These are phyloP conservation scores for Pestalotiopsis sp. DNA, from an alignment of 2,329 filamentous ascomycete species.

Conservation along the genomic window DNA sequence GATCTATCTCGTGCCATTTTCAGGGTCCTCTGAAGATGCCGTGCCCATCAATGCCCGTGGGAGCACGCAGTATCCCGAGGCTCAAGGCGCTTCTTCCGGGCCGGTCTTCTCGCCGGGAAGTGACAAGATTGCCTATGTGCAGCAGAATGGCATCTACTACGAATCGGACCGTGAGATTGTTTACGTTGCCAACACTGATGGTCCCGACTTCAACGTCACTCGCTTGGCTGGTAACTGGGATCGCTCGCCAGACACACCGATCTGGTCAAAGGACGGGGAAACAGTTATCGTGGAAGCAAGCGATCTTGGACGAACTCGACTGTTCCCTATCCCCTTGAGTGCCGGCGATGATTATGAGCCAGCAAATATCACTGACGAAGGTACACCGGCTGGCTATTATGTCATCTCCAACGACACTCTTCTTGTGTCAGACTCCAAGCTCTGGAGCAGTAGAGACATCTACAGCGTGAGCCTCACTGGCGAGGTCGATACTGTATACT, in stretches of 20 bases:
- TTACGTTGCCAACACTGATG: constrained; percentile 45
- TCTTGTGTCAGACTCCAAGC: constrained; percentile 35
- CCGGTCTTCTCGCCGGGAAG: constrained; percentile 59
- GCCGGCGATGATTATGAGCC: constrained; percentile 30
- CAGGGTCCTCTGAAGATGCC: constrained; percentile 30
- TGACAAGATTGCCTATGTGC: constrained; percentile 59
- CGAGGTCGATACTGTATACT: constrained; percentile 29
- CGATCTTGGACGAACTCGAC: constrained; percentile 31
- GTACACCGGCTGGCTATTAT: constrained; percentile 28
- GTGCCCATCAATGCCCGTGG: constrained; percentile 35
- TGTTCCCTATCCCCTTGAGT: constrained; percentile 31
- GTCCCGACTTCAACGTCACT: constrained; percentile 42
- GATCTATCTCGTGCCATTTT: constrained; percentile 35
- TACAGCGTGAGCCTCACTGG: constrained; percentile 29
- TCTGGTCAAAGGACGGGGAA: constrained; percentile 29
- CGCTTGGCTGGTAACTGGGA: constrained; percentile 34
- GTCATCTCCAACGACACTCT: constrained; percentile 27
- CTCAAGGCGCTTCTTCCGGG: constrained; percentile 34
- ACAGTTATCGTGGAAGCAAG: constrained; percentile 30
- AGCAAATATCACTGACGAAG: constrained; percentile 35
- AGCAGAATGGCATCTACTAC: constrained; percentile 62
- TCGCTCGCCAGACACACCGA: constrained; percentile 25
- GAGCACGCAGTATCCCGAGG: constrained; percentile 28
- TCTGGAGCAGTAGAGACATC: constrained; percentile 36
- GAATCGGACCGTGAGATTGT: constrained; percentile 45